Evolutionary conservation across 257 asterid genomes (phyloP).

Genomic region (Misopates orontium): DNA sequence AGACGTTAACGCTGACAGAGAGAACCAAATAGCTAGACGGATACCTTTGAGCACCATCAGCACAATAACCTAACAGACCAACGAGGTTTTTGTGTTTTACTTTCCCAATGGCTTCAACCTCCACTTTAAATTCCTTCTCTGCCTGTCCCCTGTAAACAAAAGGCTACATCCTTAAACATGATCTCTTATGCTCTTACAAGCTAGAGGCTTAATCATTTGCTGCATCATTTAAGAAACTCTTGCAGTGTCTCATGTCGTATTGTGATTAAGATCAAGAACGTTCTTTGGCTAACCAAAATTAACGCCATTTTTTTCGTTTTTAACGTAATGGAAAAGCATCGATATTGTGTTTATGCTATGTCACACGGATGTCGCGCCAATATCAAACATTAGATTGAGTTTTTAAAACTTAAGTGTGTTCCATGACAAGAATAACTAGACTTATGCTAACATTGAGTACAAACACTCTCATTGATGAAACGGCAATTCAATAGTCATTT

Average conservation of each 20-base stretch:
- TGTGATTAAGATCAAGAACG: too few species aligned
- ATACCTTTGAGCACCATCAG: conserved; percentile 88
- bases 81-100: conserved; percentile 98
- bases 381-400: background rate
- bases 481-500: too few species aligned
- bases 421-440: background rate
- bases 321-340: background rate
- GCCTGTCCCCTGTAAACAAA: conserved; percentile 83
- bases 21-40: conserved; percentile 12
- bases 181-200: background rate
- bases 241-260: background rate
- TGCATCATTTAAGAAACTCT: conserved; percentile 15
- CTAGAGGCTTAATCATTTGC: background rate
- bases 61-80: conserved; percentile 88
- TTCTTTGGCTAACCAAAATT: too few species aligned
- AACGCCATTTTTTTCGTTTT: too few species aligned
- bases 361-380: conserved; percentile 3
- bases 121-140: conserved; percentile 92
- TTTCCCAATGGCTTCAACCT: conserved; percentile 98
- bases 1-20: too few species aligned
- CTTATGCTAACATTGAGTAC: background rate
- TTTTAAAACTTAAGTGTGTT: background rate
- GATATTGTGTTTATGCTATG: conserved; percentile 8
- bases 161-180: background rate
- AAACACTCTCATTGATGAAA: too few species aligned